phyloP scores from a whole-genome alignment of 1,284 basidiomycete genomes.

The Microstroma glucosiphilum region DNA sequence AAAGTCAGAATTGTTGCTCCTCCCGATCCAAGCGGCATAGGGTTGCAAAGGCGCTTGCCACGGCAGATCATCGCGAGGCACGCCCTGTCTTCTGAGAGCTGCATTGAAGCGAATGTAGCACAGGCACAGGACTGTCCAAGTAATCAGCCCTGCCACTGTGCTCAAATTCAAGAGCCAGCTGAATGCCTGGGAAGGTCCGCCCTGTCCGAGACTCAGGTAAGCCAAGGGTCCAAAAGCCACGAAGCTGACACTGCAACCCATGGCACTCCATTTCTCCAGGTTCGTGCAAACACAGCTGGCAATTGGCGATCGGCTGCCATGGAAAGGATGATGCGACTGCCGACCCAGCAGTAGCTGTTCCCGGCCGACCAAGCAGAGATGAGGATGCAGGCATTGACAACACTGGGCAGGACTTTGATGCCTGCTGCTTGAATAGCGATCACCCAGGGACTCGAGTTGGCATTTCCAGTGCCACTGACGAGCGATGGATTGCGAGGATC shows the following conservation, averaged over 20 bases:
- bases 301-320: constrained; percentile 70
- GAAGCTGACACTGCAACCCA: constrained; percentile 65
- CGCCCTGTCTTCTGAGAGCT: constrained; percentile 60
- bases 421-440: constrained; percentile 52
- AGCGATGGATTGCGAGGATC: constrained; percentile 29
- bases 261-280: constrained; percentile 68
- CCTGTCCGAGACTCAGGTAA: constrained; percentile 59
- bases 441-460: constrained; percentile 45
- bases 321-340: constrained; percentile 67
- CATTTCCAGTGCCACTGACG: constrained; percentile 13
- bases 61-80: constrained; percentile 55
- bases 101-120: constrained; percentile 69
- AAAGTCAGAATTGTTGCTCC: constrained; percentile 29
- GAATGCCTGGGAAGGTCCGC: constrained; percentile 60
- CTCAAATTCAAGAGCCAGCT: constrained; percentile 57
- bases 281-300: constrained; percentile 64
- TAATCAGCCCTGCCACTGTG: constrained; percentile 63
- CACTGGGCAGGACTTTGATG: constrained; percentile 51
- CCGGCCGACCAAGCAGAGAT: constrained; percentile 80
- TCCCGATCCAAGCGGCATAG: constrained; percentile 34
- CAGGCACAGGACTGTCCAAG: constrained; percentile 74
- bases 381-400: constrained; percentile 71
- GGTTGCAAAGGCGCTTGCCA: constrained; percentile 56
- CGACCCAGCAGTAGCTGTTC: constrained; percentile 72
- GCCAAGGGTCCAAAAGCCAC: constrained; percentile 63